These are phyloP conservation scores for Acorus calamus DNA, from an alignment of 106 monocot genomes.

Conservation along the genomic window DNA sequence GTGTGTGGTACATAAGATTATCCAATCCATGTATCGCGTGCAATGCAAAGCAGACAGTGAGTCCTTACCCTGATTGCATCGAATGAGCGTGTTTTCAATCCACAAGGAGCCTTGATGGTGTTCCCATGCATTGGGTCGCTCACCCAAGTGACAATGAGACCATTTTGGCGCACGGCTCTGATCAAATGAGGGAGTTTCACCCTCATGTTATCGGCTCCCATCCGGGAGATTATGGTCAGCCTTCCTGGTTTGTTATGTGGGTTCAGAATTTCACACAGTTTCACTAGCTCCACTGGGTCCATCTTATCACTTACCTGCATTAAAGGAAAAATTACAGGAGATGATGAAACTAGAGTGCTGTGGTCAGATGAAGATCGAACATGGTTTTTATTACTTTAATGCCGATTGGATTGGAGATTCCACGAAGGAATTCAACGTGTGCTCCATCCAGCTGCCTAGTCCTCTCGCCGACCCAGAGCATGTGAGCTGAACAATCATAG, in stretches of 20 bases:
- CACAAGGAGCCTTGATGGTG: constrained; percentile 48
- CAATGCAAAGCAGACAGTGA: background rate
- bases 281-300: constrained; percentile 53
- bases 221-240: constrained; percentile 44
- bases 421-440: constrained; percentile 61
- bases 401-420: constrained; percentile 52
- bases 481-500: constrained; percentile 68
- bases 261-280: constrained; percentile 51
- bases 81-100: constrained; percentile 52
- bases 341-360: no score
- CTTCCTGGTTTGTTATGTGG: constrained; percentile 54
- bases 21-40: background rate
- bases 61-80: constrained; percentile 47
- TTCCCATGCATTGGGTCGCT: constrained; percentile 53
- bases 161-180: constrained; percentile 42
- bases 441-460: constrained; percentile 57
- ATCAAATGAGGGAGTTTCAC: constrained; percentile 48
- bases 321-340: background rate
- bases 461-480: constrained; percentile 68
- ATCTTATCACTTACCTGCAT: constrained; percentile 59
- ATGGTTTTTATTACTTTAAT: constrained; percentile 31
- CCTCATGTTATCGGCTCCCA: constrained; percentile 40
- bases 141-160: constrained; percentile 53
- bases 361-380: no score
- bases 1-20: no score